Evolutionary conservation across 352 stramenopile genomes (phyloP), one percentile per base, ranked within the genome.

Genomic region (Phytophthora quininea): DNA sequence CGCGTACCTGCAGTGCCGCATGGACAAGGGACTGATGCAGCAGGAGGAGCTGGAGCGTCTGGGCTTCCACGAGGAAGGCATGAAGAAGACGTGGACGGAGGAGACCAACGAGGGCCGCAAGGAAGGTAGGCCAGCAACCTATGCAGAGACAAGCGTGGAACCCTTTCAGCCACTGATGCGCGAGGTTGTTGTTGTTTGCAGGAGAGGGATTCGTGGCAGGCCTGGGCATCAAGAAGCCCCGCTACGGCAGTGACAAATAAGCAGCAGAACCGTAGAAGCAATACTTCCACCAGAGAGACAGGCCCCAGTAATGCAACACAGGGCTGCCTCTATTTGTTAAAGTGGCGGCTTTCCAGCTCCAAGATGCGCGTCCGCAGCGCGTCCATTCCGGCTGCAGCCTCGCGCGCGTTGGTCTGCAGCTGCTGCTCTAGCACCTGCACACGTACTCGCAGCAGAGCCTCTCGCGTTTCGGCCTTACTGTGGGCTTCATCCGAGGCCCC

Each of bases 1-100:
- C 69, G 62, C 74, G 9, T 97, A 97, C 37, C 73, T 97, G 15
- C 69, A 94, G 64, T 97, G 91, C 76, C 88, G 91, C 56, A 97
- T 97, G 84, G 83, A 97, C 37, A 95, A 91, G 62, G 83, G 83
- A 7, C 71, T 96, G 24, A 96, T 96, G 89, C 67, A 95, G 67
- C 64, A 79, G 10, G 91, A 97, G 60, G 84, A 95, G 54, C 74
- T 97, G 8, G 78, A 96, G 24, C 76, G 80, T 12, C 62, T 97
- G 30, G 91, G 91, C 0, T 97, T 97, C 64, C 75, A 94, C 53
- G 75, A 93, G 29, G 79, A 90, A 67, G 86, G 77, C 46, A 93
- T 93, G 84, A 80, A 84, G 47, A 93, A 91, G 62, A 76, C 71
- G 56, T 76, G 74, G 65, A 77, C 73, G 40, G 60, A 80, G 46